Evolutionary conservation across 495 filamentous ascomycete genomes (phyloP).

Genomic region (Usnea hakonensis): DNA sequence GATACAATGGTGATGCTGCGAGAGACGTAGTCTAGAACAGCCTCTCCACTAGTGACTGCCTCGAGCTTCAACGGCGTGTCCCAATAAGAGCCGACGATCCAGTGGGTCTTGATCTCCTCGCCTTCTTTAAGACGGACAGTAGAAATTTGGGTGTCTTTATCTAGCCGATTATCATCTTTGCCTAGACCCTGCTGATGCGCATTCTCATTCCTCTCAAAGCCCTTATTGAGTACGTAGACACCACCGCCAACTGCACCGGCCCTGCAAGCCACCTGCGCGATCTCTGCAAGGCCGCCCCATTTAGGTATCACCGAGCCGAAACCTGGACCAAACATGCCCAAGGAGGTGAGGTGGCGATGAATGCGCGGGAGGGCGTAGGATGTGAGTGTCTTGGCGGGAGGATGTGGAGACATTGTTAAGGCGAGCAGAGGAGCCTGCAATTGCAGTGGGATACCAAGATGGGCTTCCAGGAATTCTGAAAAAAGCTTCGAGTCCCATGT

Average conservation of each 20-base stretch:
- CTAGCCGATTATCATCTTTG: background rate
- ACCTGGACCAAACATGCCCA: conserved; percentile 77
- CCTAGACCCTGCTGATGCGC: conserved; percentile 14
- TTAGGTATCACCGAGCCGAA: conserved; percentile 82
- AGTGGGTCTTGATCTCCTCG: conserved; percentile 49
- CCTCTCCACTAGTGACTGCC: background rate
- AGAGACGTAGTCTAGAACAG: conserved; percentile 27
- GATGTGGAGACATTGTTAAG: conserved; percentile 63
- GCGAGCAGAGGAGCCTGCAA: conserved; percentile 69
- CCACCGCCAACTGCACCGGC: conserved; percentile 88
- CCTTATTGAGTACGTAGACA: conserved; percentile 75
- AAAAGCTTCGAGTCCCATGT: conserved; percentile 39
- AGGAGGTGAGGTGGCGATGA: conserved; percentile 73
- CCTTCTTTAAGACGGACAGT: conserved; percentile 47
- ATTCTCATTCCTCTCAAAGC: conserved; percentile 39
- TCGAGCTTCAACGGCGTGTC: conserved; percentile 30
- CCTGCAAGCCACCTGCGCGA: conserved; percentile 86
- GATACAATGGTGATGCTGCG: conserved; percentile 57
- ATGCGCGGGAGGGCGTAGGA: conserved; percentile 60
- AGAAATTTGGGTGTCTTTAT: background rate
- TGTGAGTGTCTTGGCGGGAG: conserved; percentile 49
- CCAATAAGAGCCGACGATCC: conserved; percentile 45
- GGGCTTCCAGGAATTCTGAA: conserved; percentile 53
- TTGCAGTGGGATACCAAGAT: conserved; percentile 64
- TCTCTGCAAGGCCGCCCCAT: conserved; percentile 89